phyloP scores from a whole-genome alignment of 495 filamentous ascomycete genomes.

The Aspergillus saccharolyticus region DNA sequence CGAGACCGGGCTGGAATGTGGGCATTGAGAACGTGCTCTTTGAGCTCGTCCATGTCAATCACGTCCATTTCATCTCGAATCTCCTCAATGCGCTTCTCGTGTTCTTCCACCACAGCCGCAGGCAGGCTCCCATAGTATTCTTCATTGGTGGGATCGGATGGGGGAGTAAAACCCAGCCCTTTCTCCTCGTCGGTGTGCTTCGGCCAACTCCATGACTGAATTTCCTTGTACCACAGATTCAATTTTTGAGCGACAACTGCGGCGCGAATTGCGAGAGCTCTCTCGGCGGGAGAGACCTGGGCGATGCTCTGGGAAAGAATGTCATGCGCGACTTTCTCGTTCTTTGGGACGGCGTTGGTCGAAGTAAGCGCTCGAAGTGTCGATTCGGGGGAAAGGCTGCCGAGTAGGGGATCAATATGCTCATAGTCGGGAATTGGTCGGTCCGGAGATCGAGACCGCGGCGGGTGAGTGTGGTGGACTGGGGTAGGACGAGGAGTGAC shows the following conservation, averaged over 20 bases:
- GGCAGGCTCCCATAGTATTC: constrained; percentile 68
- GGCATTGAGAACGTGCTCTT: constrained; percentile 77
- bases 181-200: constrained; percentile 28
- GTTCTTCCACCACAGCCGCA: constrained; percentile 52
- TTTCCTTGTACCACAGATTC: constrained; percentile 70
- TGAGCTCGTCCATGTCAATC: constrained; percentile 84
- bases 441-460: constrained; percentile 26
- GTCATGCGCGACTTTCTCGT: constrained; percentile 41
- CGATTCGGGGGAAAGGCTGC: constrained; percentile 50
- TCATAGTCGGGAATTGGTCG: constrained; percentile 27
- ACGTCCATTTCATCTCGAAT: constrained; percentile 73
- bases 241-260: constrained; percentile 71
- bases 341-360: constrained; percentile 52
- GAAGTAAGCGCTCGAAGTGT: constrained; percentile 50
- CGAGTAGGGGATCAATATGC: constrained; percentile 46
- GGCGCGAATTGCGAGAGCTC: constrained; percentile 67
- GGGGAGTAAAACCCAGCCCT: constrained; percentile 55
- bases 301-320: constrained; percentile 62
- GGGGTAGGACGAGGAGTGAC: constrained; percentile 24
- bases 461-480: constrained; percentile 26
- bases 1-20: constrained; percentile 58
- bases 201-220: constrained; percentile 73
- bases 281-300: constrained; percentile 59
- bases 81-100: constrained; percentile 70
- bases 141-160: constrained; percentile 27